Percentiles rank a stretch among this genome's conserved stretches.
These are phyloP conservation scores for Dictyostelium capitatum DNA, from an alignment of 78 protist genomes.

Conservation along the genomic window DNA sequence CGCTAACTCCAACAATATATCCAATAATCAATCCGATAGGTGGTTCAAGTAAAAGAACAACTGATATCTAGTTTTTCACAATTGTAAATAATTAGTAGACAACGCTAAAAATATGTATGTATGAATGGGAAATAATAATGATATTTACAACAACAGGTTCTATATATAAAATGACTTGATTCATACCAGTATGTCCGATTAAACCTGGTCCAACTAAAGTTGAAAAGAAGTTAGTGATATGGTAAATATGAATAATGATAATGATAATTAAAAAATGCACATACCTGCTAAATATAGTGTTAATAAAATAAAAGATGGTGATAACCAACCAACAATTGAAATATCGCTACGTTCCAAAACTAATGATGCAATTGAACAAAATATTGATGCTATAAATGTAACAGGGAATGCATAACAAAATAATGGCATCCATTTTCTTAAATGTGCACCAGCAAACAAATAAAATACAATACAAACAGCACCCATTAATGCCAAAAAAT, in stretches of 20 bases:
- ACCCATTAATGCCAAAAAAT: conserved; percentile 70
- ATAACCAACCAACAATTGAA: conserved; percentile 49
- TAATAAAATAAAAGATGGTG: neutral
- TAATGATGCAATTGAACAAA: conserved; percentile 23
- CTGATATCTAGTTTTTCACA: conserved; percentile 51
- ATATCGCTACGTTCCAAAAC: conserved; percentile 9
- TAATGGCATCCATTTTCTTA: conserved; percentile 73
- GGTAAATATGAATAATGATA: neutral
- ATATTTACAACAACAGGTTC: conserved; percentile 68
- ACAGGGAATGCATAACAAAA: conserved; percentile 85
- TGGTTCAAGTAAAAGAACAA: conserved; percentile 81
- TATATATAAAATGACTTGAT: conserved; percentile 44
- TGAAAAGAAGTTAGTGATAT: neutral
- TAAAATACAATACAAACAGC: conserved; percentile 68
- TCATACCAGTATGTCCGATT: conserved; percentile 84
- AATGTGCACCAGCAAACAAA: conserved; percentile 49
- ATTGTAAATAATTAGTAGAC: neutral
- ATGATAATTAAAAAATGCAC: neutral
- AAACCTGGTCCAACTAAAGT: conserved; percentile 70
- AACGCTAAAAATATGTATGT: no score
- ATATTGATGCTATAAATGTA: conserved; percentile 53
- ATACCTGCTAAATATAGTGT: conserved; percentile 51
- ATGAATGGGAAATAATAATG: no score
- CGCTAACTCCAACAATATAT: conserved; percentile 16
- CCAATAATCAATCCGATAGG: conserved; percentile 86